phyloP scores from a whole-genome alignment of 371 early-diverging fungal genomes.

The Mucor piriformis region DNA sequence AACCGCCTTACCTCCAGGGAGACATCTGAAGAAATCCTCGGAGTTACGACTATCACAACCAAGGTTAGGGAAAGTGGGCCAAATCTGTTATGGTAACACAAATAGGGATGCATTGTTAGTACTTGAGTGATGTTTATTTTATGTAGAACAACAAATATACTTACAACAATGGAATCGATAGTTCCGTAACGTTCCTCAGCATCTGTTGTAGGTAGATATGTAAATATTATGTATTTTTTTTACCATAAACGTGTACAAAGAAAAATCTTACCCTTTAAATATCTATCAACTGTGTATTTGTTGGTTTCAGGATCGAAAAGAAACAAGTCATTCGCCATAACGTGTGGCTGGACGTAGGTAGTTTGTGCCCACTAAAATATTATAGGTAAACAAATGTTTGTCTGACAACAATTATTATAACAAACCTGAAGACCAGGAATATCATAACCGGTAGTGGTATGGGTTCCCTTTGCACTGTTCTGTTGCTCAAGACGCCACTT shows the following conservation, averaged over 20 bases:
- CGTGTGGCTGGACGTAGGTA: slow-evolving; percentile 34
- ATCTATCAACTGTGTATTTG: slow-evolving; percentile 30
- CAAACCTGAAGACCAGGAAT: slow-evolving; percentile 20
- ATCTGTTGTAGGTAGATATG: slow-evolving; percentile 5
- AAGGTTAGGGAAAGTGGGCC: slow-evolving; percentile 29
- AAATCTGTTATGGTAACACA: slow-evolving; percentile 17
- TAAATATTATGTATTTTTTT: background rate
- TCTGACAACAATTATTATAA: background rate
- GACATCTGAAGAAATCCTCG: slow-evolving; percentile 31
- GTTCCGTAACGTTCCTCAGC: slow-evolving; percentile 26
- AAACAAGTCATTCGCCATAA: slow-evolving; percentile 32
- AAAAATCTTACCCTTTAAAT: slow-evolving; percentile 23
- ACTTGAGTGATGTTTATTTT: background rate
- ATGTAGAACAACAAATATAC: background rate
- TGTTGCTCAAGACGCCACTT: slow-evolving; percentile 31
- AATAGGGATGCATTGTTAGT: background rate
- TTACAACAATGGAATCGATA: slow-evolving; percentile 36
- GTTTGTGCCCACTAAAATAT: slow-evolving; percentile 23
- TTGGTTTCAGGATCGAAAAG: slow-evolving; percentile 28
- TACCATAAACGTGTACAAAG: background rate
- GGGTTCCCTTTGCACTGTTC: slow-evolving; percentile 4
- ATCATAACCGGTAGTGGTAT: slow-evolving; percentile 19
- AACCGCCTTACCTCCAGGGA: slow-evolving; percentile 25
- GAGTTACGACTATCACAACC: slow-evolving; percentile 38
- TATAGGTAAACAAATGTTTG: background rate